A percentile compares a stretch with the other conserved stretches of the same genome.
Conservation (phyloP, 305 asterid species). For the Rubia peregrina region DNA sequence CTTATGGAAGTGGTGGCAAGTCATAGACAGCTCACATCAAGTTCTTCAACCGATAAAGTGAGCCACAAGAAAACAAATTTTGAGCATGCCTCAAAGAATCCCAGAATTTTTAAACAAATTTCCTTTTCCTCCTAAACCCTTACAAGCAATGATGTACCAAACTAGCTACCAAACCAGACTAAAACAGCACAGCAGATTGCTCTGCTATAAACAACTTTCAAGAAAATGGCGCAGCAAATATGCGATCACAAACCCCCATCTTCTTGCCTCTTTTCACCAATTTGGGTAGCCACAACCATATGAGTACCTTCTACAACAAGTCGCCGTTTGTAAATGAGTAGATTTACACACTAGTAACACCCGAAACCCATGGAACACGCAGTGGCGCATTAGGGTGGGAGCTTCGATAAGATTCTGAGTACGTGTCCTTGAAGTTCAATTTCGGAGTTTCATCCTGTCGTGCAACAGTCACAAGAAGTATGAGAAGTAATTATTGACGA, state of each 20-base stretch:
- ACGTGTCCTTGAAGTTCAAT: slow-evolving; percentile 54
- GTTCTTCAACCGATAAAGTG: neutral
- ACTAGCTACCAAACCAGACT: neutral
- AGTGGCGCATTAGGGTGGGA: slow-evolving; percentile 67
- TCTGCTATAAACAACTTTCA: slow-evolving; percentile 13
- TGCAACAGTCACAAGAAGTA: slow-evolving; percentile 5
- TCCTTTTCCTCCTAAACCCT: neutral
- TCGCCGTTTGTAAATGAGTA: slow-evolving; percentile 11
- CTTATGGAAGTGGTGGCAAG: too few species aligned
- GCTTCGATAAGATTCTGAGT: slow-evolving; percentile 59
- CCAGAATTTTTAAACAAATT: neutral
- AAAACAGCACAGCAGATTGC: slow-evolving; percentile 11
- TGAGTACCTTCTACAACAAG: slow-evolving; percentile 2
- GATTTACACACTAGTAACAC: slow-evolving; percentile 44
- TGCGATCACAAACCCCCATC: neutral
- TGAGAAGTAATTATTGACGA: neutral
- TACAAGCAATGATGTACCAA: neutral
- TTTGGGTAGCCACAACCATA: slow-evolving; percentile 1
- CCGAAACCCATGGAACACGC: slow-evolving; percentile 80
- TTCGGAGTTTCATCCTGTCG: slow-evolving; percentile 69
- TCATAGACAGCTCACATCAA: neutral
- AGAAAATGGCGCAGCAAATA: slow-evolving; percentile 2
- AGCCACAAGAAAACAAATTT: neutral
- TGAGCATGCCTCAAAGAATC: neutral
- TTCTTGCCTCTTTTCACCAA: neutral